A percentile compares a stretch with the other conserved stretches of the same genome.
These are phyloP conservation scores for Aspergillus sp. DNA, from an alignment of 2,329 filamentous ascomycete species.

Conservation along the genomic window DNA sequence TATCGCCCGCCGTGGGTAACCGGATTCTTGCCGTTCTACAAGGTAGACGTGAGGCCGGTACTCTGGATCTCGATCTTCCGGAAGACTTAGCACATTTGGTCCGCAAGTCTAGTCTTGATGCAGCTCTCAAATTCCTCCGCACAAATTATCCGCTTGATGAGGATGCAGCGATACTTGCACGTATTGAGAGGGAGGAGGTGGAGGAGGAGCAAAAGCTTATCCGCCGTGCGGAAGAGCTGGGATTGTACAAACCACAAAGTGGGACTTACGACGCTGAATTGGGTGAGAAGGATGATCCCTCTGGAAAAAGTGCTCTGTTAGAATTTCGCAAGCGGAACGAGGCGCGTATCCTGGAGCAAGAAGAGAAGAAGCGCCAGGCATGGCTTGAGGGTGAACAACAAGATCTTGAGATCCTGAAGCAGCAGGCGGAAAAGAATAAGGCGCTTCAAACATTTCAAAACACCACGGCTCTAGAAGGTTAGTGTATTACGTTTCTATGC, in stretches of 20 bases:
- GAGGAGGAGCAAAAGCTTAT: conserved; percentile 32
- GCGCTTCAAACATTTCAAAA: conserved; percentile 31
- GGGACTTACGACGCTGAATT: conserved; percentile 36
- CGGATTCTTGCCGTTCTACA: conserved; percentile 36
- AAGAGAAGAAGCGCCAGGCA: conserved; percentile 43
- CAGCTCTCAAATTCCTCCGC: conserved; percentile 38
- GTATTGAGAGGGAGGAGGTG: conserved; percentile 35
- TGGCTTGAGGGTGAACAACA: conserved; percentile 49
- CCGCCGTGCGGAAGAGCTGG: conserved; percentile 32
- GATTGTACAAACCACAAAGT: conserved; percentile 39
- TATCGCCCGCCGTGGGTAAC: conserved; percentile 29
- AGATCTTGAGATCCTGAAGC: conserved; percentile 27
- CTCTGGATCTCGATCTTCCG: conserved; percentile 39
- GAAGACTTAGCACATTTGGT: conserved; percentile 29
- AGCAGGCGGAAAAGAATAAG: conserved; percentile 27
- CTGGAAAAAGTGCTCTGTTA: conserved; percentile 37
- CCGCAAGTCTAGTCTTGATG: conserved; percentile 26
- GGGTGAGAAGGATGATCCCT: conserved; percentile 36
- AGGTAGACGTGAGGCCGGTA: conserved; percentile 38
- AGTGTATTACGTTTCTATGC: conserved; percentile 1
- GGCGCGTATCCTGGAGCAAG: conserved; percentile 33
- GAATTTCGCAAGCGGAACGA: conserved; percentile 36
- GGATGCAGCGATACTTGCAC: conserved; percentile 42
- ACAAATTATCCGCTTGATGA: conserved; percentile 39
- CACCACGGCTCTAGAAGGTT: conserved; percentile 30